phyloP scores from a whole-genome alignment of 306 rosid species.

The Glycine soja region DNA sequence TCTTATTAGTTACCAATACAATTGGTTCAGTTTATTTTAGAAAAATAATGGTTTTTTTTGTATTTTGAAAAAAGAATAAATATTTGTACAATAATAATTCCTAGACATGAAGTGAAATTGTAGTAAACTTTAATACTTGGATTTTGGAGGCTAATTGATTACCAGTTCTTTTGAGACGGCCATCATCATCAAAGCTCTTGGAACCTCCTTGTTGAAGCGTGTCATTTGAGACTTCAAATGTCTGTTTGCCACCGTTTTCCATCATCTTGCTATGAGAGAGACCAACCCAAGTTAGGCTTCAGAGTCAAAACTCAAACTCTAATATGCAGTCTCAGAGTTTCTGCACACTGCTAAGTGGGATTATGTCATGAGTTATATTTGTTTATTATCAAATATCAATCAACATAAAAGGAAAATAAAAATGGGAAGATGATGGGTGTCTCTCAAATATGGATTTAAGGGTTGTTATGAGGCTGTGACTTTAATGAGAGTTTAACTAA shows the following conservation, averaged over 20 bases:
- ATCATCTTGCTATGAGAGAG: constrained; percentile 29
- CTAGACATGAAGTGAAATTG: neutral
- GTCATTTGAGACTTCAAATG: constrained; percentile 46
- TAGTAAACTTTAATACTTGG: neutral
- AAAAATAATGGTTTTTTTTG: no score
- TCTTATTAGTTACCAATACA: no score
- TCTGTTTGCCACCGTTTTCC: neutral
- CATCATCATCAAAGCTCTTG: constrained; percentile 51
- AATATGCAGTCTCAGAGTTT: no score
- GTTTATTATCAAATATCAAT: constrained; percentile 22
- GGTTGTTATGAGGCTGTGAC: no score
- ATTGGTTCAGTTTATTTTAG: no score
- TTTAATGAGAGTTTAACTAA: neutral
- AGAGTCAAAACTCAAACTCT: neutral
- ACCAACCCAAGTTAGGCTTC: constrained; percentile 8
- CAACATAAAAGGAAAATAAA: neutral
- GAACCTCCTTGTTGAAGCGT: constrained; percentile 30
- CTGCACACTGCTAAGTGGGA: no score
- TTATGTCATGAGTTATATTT: no score
- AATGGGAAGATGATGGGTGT: neutral
- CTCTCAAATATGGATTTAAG: neutral
- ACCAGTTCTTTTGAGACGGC: constrained; percentile 55
- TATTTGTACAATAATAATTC: neutral
- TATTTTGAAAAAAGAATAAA: neutral
- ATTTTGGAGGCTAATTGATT: constrained; percentile 3